phyloP scores from a whole-genome alignment of 441 rosid species.

The Erodium moschatum region DNA sequence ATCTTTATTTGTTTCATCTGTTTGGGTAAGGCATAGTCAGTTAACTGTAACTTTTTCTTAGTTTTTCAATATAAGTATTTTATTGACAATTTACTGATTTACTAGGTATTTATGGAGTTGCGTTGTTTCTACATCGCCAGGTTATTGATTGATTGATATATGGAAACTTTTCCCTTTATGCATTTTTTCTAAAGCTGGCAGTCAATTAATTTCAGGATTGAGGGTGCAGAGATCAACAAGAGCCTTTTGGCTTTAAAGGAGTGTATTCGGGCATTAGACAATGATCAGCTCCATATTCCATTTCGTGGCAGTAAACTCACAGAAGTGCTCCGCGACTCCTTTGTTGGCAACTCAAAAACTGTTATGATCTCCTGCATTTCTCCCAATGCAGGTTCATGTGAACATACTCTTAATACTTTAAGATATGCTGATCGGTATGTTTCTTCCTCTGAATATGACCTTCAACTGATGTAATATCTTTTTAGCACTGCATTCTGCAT shows the following conservation, averaged over 20 bases:
- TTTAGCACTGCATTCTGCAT: slow-evolving; percentile 1
- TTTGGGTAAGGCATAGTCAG: slow-evolving; percentile 3
- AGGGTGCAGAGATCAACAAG: slow-evolving; percentile 31
- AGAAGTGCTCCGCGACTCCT: slow-evolving; percentile 96
- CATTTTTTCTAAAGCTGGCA: neutral
- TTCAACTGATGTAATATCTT: slow-evolving; percentile 12
- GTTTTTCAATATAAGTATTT: neutral
- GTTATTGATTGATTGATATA: neutral
- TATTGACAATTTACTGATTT: neutral
- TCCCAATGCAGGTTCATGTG: slow-evolving; percentile 96
- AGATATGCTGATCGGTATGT: slow-evolving; percentile 94
- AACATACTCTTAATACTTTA: slow-evolving; percentile 89
- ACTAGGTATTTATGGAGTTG: neutral
- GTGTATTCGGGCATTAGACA: slow-evolving; percentile 95
- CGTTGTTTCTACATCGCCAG: neutral
- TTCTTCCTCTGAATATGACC: slow-evolving; percentile 19
- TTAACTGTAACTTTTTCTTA: neutral
- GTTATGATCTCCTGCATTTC: slow-evolving; percentile 98
- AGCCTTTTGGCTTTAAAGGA: slow-evolving; percentile 96
- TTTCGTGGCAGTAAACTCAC: slow-evolving; percentile 98
- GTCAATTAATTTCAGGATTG: slow-evolving; percentile 45
- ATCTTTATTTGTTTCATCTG: neutral
- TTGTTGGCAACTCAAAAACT: slow-evolving; percentile 93
- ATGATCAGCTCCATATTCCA: slow-evolving; percentile 96
- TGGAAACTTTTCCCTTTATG: too few species aligned